Base-by-base conservation (phyloP, 306 rosid genomes). In the Cyamopsis tetragonoloba region DNA sequence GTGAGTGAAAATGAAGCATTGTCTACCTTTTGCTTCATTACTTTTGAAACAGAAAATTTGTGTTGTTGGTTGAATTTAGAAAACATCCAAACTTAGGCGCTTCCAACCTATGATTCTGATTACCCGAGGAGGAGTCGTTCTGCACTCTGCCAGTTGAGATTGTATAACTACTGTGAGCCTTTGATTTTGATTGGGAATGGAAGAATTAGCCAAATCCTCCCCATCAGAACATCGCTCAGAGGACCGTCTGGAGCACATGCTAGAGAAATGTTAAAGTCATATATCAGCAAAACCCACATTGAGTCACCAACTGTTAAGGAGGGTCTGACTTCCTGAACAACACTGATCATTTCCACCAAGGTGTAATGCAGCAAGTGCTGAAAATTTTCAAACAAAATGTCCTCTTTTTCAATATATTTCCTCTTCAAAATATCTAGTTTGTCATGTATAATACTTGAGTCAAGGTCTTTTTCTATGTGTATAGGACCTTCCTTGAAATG, bases 201-300 rank as follows among this genome's bases (percentile, higher is more conserved):
- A n/a, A n/a, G n/a, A n/a, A n/a, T n/a, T n/a, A n/a, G 8, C 1
- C 2, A 63, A 68, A 47, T 18, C 56, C 49, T 71, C 83, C 46
- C 44, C 72, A 23, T 66, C 53, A 54, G 32, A 7, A 61, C 74
- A 82, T 3, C 64, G 61, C 72, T 62, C 4, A 17, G 56, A 35
- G 70, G 73, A 64, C 77, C 87, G 9, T 72, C 74, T 32, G 63
- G 20, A 10, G 60, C 62, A 81, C 84, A 77, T 27, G 87, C 95
- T 14, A 73, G 95, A 54, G 74, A 41, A 43, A 88, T 73, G 71
- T 84, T 85, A 68, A 88, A 67, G 76, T 85, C 91, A 15, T 79
- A 80, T 32, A 88, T 66, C 79, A 88, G 55, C 76, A 85, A 76
- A 70, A 72, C 63, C 95, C 95, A 88, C 95, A 88, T 83, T 47